Percentiles rank a stretch among this genome's conserved stretches.
Conservation (phyloP, 495 filamentous ascomycete genomes). For the Penicillium nucicola region DNA sequence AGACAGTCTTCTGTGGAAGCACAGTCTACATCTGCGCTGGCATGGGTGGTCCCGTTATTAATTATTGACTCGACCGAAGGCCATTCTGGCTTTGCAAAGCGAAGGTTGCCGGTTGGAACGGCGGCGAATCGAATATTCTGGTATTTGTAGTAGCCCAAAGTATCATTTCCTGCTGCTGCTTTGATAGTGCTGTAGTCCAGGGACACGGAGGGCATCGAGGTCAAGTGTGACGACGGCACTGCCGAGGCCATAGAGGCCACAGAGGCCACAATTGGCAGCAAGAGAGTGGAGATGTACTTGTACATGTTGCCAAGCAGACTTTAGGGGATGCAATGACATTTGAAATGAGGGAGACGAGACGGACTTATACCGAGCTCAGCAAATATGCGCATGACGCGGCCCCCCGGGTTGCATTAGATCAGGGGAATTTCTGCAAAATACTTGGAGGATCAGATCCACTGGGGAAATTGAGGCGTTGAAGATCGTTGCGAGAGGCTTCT, state of each 20-base stretch:
- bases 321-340: background rate
- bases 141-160: conserved; percentile 23
- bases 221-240: background rate
- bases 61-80: conserved; percentile 42
- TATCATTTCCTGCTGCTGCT: conserved; percentile 13
- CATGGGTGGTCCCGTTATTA: conserved; percentile 47
- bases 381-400: too few species aligned
- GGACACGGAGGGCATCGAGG: conserved; percentile 5
- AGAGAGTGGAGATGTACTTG: conserved; percentile 2
- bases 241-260: conserved; percentile 7
- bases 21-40: conserved; percentile 44
- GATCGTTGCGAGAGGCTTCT: too few species aligned
- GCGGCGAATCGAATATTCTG: conserved; percentile 57
- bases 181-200: conserved; percentile 17
- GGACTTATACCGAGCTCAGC: too few species aligned
- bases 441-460: too few species aligned
- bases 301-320: background rate
- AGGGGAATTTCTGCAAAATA: too few species aligned
- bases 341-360: background rate
- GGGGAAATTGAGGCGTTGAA: too few species aligned
- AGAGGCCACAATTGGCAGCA: conserved; percentile 7
- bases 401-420: too few species aligned
- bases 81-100: conserved; percentile 53
- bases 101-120: conserved; percentile 50
- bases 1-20: conserved; percentile 38